A percentile compares a stretch with the other conserved stretches of the same genome.
Conservation (phyloP, 2,329 filamentous ascomycete genomes). For the Coniochaeta prunicola region DNA sequence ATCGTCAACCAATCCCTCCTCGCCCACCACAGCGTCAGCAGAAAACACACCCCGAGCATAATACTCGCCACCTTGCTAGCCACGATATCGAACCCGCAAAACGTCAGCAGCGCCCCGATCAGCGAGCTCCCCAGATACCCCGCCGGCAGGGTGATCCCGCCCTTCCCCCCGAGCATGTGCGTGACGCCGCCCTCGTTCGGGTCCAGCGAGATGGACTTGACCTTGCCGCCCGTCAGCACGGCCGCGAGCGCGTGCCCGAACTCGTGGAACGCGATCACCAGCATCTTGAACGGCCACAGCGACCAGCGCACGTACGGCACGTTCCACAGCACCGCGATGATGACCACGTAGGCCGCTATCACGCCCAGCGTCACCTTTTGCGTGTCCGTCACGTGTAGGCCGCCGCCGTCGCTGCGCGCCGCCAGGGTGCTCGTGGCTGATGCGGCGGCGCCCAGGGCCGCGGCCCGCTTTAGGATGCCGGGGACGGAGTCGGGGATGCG, state of each 20-base stretch:
- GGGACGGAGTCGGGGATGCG: neutral
- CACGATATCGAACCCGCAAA: conserved; percentile 75
- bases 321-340: conserved; percentile 74
- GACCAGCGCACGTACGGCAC: conserved; percentile 67
- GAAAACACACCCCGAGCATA: conserved; percentile 63
- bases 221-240: conserved; percentile 63
- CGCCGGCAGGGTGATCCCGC: conserved; percentile 65
- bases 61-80: conserved; percentile 74
- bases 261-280: conserved; percentile 78
- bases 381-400: conserved; percentile 56
- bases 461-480: conserved; percentile 5
- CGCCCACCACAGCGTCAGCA: conserved; percentile 78
- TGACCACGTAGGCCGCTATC: conserved; percentile 57
- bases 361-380: conserved; percentile 65
- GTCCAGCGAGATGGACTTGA: conserved; percentile 68
- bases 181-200: conserved; percentile 73
- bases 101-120: conserved; percentile 70
- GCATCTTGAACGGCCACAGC: conserved; percentile 83
- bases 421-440: conserved; percentile 20
- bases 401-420: conserved; percentile 39
- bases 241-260: conserved; percentile 70
- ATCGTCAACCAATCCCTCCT: conserved; percentile 73
- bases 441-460: neutral
- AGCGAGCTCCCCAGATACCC: conserved; percentile 72
- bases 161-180: conserved; percentile 66